phyloP scores from a whole-genome alignment of 192 early-diverging fungal genomes.

The Gamsiella multidivaricata region DNA sequence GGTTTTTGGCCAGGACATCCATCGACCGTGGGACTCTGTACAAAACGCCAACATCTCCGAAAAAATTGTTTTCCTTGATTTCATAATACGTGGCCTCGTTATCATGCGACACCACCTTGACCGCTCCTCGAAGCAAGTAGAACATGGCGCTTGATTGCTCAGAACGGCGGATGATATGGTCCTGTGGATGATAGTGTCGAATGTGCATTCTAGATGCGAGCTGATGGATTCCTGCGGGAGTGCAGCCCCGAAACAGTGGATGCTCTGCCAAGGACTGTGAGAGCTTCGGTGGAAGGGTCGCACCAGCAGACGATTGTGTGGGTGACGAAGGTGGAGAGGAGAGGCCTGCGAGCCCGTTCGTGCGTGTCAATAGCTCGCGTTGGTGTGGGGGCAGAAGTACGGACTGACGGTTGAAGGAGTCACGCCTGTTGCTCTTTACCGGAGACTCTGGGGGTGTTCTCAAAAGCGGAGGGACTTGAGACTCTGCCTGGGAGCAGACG shows the following conservation, averaged over 20 bases:
- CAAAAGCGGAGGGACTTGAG: conserved; percentile 5
- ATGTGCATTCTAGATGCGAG: conserved; percentile 54
- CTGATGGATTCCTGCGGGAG: conserved; percentile 23
- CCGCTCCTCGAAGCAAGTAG: conserved; percentile 59
- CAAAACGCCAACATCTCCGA: conserved; percentile 84
- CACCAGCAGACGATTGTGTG: conserved; percentile 4
- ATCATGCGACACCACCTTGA: conserved; percentile 64
- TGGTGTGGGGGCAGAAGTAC: not conserved
- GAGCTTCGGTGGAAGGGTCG: conserved; percentile 33
- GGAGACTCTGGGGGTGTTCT: conserved; percentile 52
- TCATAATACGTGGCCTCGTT: conserved; percentile 61
- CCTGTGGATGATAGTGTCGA: conserved; percentile 50
- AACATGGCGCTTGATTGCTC: conserved; percentile 68
- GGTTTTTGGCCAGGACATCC: conserved; percentile 71
- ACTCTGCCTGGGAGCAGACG: not conserved
- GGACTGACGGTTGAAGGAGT: conserved; percentile 15
- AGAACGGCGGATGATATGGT: conserved; percentile 49
- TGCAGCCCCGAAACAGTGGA: conserved; percentile 41
- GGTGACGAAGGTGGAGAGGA: conserved; percentile 47
- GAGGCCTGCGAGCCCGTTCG: conserved; percentile 3
- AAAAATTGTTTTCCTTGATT: conserved; percentile 75
- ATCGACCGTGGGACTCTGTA: conserved; percentile 79
- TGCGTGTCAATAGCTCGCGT: not conserved
- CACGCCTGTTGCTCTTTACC: conserved; percentile 20
- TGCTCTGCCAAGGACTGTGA: conserved; percentile 38